These are phyloP conservation scores for Syzygium grande DNA, from an alignment of 345 rosid genomes.

Conservation along the genomic window DNA sequence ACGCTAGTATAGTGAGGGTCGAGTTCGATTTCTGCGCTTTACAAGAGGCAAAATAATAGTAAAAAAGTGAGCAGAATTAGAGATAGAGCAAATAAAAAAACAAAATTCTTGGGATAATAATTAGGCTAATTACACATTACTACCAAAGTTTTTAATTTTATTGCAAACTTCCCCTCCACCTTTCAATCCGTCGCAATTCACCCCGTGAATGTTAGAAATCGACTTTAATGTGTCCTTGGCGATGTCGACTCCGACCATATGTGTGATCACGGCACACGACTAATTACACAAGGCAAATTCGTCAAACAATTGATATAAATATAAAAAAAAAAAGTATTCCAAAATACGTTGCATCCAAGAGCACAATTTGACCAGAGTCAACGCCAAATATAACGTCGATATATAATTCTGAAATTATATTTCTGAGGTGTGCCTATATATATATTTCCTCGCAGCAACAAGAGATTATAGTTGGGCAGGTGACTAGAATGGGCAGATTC, in stretches of 20 bases:
- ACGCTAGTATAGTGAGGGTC: too few species aligned
- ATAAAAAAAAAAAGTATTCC: rapidly evolving
- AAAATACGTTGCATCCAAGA: neutral
- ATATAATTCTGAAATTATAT: too few species aligned
- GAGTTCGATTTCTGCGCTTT: too few species aligned
- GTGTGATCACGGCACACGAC: too few species aligned
- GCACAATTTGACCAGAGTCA: neutral
- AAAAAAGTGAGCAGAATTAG: too few species aligned
- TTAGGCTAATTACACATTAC: neutral
- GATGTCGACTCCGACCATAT: too few species aligned
- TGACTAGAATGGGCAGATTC: neutral
- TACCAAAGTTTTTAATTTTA: neutral
- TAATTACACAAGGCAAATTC: too few species aligned
- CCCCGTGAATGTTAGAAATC: neutral
- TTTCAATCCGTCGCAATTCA: neutral
- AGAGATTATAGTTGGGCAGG: neutral
- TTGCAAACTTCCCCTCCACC: neutral
- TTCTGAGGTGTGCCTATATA: neutral
- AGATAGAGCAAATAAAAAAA: too few species aligned
- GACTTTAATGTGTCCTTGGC: neutral
- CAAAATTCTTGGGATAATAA: neutral
- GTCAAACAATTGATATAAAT: rapidly evolving
- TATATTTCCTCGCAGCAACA: neutral
- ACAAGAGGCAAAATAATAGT: too few species aligned
- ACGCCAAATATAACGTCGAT: neutral